These are phyloP conservation scores for Solanum arcanum DNA, from an alignment of 257 asterid species.

Conservation along the genomic window DNA sequence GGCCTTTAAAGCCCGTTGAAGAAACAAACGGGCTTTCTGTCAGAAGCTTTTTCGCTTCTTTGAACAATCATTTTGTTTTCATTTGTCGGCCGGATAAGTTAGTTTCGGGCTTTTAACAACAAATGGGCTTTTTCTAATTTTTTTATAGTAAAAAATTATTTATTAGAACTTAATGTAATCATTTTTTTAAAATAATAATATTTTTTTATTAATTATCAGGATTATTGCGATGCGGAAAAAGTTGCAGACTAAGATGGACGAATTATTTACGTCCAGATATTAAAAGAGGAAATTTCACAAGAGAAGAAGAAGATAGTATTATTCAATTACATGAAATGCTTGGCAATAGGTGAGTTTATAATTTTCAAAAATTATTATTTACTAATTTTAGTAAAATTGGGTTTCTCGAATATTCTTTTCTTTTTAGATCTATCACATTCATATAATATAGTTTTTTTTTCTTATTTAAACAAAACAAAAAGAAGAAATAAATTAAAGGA, in stretches of 20 bases:
- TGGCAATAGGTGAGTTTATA: slow-evolving; percentile 48
- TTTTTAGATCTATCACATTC: neutral
- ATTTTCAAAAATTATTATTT: neutral
- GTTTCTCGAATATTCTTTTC: neutral
- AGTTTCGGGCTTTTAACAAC: neutral
- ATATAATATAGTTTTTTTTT: neutral
- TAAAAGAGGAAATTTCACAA: slow-evolving; percentile 41
- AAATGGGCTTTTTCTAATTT: neutral
- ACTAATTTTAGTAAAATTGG: neutral
- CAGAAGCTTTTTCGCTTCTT: neutral
- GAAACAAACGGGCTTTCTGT: neutral
- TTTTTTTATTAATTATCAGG: slow-evolving; percentile 14
- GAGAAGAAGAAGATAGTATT: slow-evolving; percentile 39
- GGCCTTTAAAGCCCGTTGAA: neutral
- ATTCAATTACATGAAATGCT: slow-evolving; percentile 26
- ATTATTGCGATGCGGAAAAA: slow-evolving; percentile 52
- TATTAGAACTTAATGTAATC: neutral
- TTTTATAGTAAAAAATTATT: too few relatives aligned
- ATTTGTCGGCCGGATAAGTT: neutral
- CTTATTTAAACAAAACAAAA: neutral
- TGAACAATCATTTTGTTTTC: neutral
- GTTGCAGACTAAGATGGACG: slow-evolving; percentile 50
- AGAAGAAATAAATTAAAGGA: neutral
- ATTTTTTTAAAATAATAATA: neutral
- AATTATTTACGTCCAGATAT: slow-evolving; percentile 51